A percentile compares a stretch with the other conserved stretches of the same genome.
These are phyloP conservation scores for Pseudogymnoascus pannorum DNA, from an alignment of 2,329 filamentous ascomycete species.

Conservation along the genomic window DNA sequence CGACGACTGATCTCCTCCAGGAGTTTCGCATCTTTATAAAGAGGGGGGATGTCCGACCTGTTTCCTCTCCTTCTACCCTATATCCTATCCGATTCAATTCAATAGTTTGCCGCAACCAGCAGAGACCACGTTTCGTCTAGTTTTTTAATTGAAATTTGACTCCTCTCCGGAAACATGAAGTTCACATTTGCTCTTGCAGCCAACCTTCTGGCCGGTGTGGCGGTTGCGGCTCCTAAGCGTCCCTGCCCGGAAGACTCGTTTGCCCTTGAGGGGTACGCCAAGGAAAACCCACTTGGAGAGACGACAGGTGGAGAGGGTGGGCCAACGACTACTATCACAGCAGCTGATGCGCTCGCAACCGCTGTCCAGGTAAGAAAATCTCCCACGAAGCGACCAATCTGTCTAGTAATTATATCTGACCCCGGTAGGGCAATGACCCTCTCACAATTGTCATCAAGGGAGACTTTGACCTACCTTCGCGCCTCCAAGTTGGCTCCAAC, in stretches of 20 bases:
- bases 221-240: not conserved
- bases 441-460: conserved; percentile 39
- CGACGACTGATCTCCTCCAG: not conserved
- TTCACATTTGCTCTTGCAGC: not conserved
- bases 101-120: not conserved
- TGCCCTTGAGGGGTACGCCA: conserved; percentile 4
- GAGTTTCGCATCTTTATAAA: not conserved
- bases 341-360: conserved; percentile 34
- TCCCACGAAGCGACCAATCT: not conserved
- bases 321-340: conserved; percentile 38
- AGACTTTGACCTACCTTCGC: conserved; percentile 21
- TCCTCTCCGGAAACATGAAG: not conserved
- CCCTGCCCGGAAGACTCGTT: not conserved
- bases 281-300: conserved; percentile 14
- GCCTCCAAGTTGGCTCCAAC: conserved; percentile 27
- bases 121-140: not conserved
- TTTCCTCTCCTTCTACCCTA: not conserved
- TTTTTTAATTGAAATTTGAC: not conserved
- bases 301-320: conserved; percentile 42
- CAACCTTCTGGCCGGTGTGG: not conserved
- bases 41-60: not conserved
- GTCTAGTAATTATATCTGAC: not conserved
- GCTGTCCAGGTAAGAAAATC: conserved; percentile 31
- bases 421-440: conserved; percentile 34
- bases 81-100: not conserved